A percentile compares a stretch with the other conserved stretches of the same genome.
phyloP scores from a whole-genome alignment of 345 rosid species.

The Hypericum androsaemum region DNA sequence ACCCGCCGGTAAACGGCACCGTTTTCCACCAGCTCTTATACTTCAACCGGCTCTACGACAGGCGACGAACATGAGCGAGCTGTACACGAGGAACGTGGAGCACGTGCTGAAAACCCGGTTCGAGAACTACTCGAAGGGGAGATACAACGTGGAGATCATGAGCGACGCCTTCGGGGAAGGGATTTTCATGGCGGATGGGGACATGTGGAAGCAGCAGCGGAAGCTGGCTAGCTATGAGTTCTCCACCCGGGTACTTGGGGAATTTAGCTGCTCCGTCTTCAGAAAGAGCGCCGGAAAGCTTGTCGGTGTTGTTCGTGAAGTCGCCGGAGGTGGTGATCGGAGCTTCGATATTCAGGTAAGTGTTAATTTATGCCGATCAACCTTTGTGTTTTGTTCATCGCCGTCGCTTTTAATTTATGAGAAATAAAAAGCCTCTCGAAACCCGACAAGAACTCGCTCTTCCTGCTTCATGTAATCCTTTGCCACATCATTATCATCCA shows the following conservation, averaged over 20 bases:
- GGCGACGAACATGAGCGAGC: conserved; percentile 33
- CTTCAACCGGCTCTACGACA: conserved; percentile 44
- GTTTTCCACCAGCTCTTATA: conserved; percentile 33
- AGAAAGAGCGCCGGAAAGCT: conserved; percentile 44
- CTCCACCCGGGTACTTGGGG: conserved; percentile 55
- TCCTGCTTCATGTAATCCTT: conserved; percentile 69
- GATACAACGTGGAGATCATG: conserved; percentile 11
- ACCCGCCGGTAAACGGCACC: conserved; percentile 51
- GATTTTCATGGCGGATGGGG: conserved; percentile 67
- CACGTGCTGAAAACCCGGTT: conserved; percentile 49
- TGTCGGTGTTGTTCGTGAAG: conserved; percentile 21
- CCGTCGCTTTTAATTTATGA: conserved; percentile 11
- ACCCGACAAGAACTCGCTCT: conserved; percentile 69
- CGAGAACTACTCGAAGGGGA: conserved; percentile 46
- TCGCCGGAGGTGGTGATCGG: conserved; percentile 19
- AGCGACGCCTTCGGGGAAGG: conserved; percentile 64
- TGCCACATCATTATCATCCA: too few species aligned
- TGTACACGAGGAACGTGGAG: conserved; percentile 52
- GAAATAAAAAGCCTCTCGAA: conserved; percentile 95
- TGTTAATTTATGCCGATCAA: background rate
- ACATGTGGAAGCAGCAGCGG: conserved; percentile 74
- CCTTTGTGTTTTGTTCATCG: background rate
- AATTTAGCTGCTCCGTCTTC: conserved; percentile 57
- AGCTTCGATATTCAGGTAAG: conserved; percentile 64
- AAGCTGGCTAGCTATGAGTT: conserved; percentile 74